These are phyloP conservation scores for Sphagnum contortum DNA, from an alignment of 225 moss, liverwort and hornwort species.

Conservation along the genomic window DNA sequence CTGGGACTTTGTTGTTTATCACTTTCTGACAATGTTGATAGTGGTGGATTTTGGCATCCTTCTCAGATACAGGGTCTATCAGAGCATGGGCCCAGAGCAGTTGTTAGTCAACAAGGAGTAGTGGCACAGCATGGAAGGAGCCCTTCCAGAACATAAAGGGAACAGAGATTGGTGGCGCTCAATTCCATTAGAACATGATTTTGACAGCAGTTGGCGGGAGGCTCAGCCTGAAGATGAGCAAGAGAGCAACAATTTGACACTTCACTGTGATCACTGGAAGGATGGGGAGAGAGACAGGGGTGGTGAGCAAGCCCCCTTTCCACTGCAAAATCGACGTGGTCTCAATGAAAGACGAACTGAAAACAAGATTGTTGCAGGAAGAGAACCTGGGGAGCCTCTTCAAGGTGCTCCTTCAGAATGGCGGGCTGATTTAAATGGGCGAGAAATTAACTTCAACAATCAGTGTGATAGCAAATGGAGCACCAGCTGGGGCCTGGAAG, in stretches of 20 bases:
- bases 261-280: conserved; percentile 60
- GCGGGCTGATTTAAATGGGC: conserved; percentile 42
- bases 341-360: conserved; percentile 50
- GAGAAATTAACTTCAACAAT: conserved; percentile 53
- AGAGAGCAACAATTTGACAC: conserved; percentile 32
- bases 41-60: too few species aligned
- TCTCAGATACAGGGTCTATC: too few species aligned
- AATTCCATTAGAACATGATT: conserved; percentile 57
- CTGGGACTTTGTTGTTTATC: too few species aligned
- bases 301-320: conserved; percentile 30
- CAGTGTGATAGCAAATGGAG: conserved; percentile 63
- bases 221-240: conserved; percentile 68
- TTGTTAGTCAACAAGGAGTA: conserved; percentile 28
- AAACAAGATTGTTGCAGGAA: conserved; percentile 28
- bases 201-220: conserved; percentile 57
- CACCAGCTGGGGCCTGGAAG: conserved; percentile 59
- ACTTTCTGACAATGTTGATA: too few species aligned
- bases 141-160: conserved; percentile 52
- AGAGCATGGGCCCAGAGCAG: too few species aligned
- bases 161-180: conserved; percentile 67
- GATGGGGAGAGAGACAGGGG: conserved; percentile 51
- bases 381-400: conserved; percentile 39
- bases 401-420: conserved; percentile 38
- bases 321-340: conserved; percentile 28
- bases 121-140: conserved; percentile 48